A percentile compares a stretch with the other conserved stretches of the same genome.
Conservation (phyloP, 2,329 filamentous ascomycete species). For the Dothideomycetidae sp. region DNA sequence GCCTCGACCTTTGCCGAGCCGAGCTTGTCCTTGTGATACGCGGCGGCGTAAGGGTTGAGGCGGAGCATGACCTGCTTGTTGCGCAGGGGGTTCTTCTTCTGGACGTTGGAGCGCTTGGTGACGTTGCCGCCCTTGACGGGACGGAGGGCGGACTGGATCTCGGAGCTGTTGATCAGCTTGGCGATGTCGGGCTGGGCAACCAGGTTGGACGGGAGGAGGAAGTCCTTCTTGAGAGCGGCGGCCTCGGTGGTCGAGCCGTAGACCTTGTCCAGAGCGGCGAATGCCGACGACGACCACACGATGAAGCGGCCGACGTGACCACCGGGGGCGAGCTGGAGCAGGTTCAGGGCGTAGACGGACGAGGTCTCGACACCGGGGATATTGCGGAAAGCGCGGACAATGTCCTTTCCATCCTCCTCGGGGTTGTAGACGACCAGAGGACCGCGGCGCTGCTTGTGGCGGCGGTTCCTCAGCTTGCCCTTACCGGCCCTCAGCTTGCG, state of each 20-base stretch:
- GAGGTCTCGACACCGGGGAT: slow-evolving; percentile 95
- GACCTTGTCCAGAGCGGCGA: slow-evolving; percentile 90
- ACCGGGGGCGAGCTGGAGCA: slow-evolving; percentile 96
- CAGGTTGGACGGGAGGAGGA: slow-evolving; percentile 83
- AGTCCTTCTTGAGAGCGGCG: slow-evolving; percentile 96
- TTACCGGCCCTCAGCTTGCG: slow-evolving; percentile 97
- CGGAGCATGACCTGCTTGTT: slow-evolving; percentile 99
- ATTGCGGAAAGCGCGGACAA: slow-evolving; percentile 95
- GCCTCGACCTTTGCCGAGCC: slow-evolving; percentile 53
- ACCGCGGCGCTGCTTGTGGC: slow-evolving; percentile 93
- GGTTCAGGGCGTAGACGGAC: slow-evolving; percentile 87
- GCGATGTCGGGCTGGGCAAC: slow-evolving; percentile 89
- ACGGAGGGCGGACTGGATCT: slow-evolving; percentile 91
- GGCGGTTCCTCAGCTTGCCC: slow-evolving; percentile 95
- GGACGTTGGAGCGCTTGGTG: slow-evolving; percentile 79
- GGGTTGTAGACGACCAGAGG: slow-evolving; percentile 97
- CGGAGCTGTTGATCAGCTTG: slow-evolving; percentile 98
- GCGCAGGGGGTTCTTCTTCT: slow-evolving; percentile 99
- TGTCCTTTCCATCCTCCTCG: slow-evolving; percentile 85
- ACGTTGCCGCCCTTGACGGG: slow-evolving; percentile 78
- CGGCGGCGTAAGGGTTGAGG: slow-evolving; percentile 93
- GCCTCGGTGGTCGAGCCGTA: slow-evolving; percentile 87
- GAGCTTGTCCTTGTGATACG: slow-evolving; percentile 76
- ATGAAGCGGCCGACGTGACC: slow-evolving; percentile 98
- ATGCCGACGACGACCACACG: slow-evolving; percentile 95